Evolutionary conservation across 1,284 basidiomycete species (phyloP).

Genomic region (Ustilago cynodontis): DNA sequence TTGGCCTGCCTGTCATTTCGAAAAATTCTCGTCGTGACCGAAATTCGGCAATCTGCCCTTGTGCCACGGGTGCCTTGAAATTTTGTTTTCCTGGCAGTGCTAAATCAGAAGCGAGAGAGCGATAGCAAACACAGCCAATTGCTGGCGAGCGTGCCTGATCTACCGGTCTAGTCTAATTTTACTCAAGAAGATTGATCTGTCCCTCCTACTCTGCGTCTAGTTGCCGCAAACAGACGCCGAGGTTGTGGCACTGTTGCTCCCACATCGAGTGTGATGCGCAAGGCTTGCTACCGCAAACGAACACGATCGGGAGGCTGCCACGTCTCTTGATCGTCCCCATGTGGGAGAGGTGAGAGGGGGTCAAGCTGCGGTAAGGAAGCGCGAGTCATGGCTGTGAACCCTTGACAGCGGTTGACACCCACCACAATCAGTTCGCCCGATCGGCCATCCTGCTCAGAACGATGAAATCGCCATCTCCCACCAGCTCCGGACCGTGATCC

Average conservation of each 20-base stretch:
- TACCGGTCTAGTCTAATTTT: background rate
- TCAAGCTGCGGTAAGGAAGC: background rate
- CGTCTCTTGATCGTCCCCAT: background rate
- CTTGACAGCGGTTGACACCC: background rate
- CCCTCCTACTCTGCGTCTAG: background rate
- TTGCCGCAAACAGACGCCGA: conserved; percentile 11
- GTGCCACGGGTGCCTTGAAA: too few relatives aligned
- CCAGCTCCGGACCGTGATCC: background rate
- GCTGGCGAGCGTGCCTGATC: background rate
- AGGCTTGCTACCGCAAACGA: background rate
- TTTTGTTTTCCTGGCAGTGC: conserved; percentile 3
- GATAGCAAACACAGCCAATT: background rate
- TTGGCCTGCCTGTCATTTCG: background rate
- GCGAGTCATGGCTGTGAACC: background rate
- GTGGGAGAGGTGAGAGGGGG: background rate
- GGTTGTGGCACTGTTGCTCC: background rate
- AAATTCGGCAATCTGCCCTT: conserved; percentile 28
- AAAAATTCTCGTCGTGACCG: conserved; percentile 22
- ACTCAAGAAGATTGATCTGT: background rate
- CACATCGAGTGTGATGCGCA: background rate
- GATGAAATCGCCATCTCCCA: background rate
- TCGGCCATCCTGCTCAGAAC: conserved; percentile 4
- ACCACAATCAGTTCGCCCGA: conserved; percentile 26
- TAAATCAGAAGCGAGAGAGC: background rate
- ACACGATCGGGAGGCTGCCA: conserved; percentile 26